These are phyloP conservation scores for Globisporangium heterothallicum DNA, from an alignment of 352 stramenopile genomes.

Conservation along the genomic window DNA sequence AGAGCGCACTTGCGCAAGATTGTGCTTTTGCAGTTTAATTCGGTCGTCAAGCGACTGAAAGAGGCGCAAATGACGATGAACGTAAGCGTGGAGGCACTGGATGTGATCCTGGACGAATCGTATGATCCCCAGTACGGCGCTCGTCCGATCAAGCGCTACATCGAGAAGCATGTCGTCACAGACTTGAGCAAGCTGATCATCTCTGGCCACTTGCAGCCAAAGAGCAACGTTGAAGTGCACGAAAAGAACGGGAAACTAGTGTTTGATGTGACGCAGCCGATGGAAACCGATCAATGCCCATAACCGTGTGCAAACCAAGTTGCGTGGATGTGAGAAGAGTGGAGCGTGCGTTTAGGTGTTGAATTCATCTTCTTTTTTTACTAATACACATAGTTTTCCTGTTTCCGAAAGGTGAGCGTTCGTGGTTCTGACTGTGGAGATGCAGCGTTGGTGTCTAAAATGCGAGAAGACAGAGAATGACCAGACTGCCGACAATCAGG, in stretches of 20 bases:
- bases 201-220: constrained; percentile 40
- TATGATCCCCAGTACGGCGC: constrained; percentile 95
- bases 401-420: too few relatives aligned
- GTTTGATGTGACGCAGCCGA: constrained; percentile 41
- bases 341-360: too few relatives aligned
- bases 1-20: constrained; percentile 89
- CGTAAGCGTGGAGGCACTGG: constrained; percentile 74
- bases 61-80: constrained; percentile 67
- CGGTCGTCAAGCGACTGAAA: constrained; percentile 69
- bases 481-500: constrained; percentile 61
- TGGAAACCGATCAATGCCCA: constrained; percentile 36
- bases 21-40: constrained; percentile 90
- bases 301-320: too few relatives aligned
- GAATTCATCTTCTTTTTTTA: too few relatives aligned
- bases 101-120: constrained; percentile 88
- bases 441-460: constrained; percentile 28
- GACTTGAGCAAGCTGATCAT: constrained; percentile 74
- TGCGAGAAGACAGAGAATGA: constrained; percentile 64
- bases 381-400: too few relatives aligned
- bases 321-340: too few relatives aligned
- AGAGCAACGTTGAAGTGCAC: constrained; percentile 59
- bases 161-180: constrained; percentile 94
- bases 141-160: constrained; percentile 93
- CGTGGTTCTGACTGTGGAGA: background rate
- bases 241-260: constrained; percentile 38